phyloP scores from a whole-genome alignment of 352 stramenopile species.

The Globisporangium takayamanum region DNA sequence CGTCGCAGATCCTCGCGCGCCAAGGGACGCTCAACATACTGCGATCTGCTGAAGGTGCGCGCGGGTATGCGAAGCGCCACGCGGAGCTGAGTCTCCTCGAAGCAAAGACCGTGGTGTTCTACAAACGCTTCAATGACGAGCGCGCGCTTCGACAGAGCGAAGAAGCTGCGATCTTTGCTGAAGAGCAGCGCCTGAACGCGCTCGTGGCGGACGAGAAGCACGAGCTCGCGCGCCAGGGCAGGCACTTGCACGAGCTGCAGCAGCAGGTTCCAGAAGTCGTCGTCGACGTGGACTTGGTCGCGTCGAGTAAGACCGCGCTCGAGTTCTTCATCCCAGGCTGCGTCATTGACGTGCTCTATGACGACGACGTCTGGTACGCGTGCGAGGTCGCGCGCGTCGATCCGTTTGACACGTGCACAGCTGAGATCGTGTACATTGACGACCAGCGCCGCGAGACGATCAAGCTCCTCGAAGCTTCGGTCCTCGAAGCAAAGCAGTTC shows the following conservation, averaged over 20 bases:
- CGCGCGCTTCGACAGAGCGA: constrained; percentile 32
- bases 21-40: constrained; percentile 62
- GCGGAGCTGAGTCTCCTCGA: constrained; percentile 51
- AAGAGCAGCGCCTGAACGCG: constrained; percentile 39
- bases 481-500: constrained; percentile 23
- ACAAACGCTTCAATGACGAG: constrained; percentile 37
- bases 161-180: constrained; percentile 38
- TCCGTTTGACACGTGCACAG: constrained; percentile 49
- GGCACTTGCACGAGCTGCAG: constrained; percentile 42
- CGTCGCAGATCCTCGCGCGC: constrained; percentile 51
- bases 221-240: constrained; percentile 34
- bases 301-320: constrained; percentile 47
- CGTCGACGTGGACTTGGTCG: constrained; percentile 39
- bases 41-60: constrained; percentile 58
- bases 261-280: constrained; percentile 58
- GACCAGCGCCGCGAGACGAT: constrained; percentile 65
- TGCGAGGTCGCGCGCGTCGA: constrained; percentile 51
- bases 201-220: constrained; percentile 34
- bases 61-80: constrained; percentile 66
- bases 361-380: constrained; percentile 70
- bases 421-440: constrained; percentile 51
- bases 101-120: constrained; percentile 46
- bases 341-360: constrained; percentile 58
- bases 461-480: constrained; percentile 38
- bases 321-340: constrained; percentile 54